Base-by-base conservation (phyloP, 208 protist species). In the Acanthamoeba healyi region DNA sequence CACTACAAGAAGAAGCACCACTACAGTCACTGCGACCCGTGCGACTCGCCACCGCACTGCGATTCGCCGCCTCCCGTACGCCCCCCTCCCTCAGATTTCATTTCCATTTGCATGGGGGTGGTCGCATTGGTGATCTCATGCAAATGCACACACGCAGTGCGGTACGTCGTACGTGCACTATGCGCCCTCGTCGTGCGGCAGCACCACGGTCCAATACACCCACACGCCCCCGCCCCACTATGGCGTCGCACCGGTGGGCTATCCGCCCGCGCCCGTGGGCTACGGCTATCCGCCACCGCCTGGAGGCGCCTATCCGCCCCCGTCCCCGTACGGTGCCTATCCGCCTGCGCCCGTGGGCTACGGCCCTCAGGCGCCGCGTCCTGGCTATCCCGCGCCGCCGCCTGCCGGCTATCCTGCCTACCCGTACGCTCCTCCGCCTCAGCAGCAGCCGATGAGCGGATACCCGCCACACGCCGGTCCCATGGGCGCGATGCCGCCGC, bases 1-100 rank as follows among this genome's bases (percentile, higher is more conserved):
- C 67, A 77, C 36, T 17, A 44, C 29, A 32, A 44, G 17, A 38
- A 77, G 17, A 77, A 44, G 67, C 12, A 77, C 5, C 67, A 77
- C 36, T n/a, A 77, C 19, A 24, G 12, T 17, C 67, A 77, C 67
- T 77, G 67, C 36, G 67, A 77, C 29, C 67, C 67, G 67, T 77
- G 67, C 24, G 36, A 77, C 10, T 67, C 58, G 32, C 67, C 67
- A n/a, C 67, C 67, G 22, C 67, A 38, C 29, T 77, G 67, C 14
- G 17, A 44, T 0, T 67, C 58, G n/a, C 58, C 58, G 5, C 58
- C 58, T 7, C 58, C 58, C 22, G 58, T 67, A 12, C 58, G 58
- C 34, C 51, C 19, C 51, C 15, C 22, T 24, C 22, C 56, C 15
- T 24, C 56, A 1, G 1, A 34, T 15, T 34, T 34, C 3, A 34